phyloP scores from a whole-genome alignment of 2,329 filamentous ascomycete genomes.

The Fusarium sambucinum region DNA sequence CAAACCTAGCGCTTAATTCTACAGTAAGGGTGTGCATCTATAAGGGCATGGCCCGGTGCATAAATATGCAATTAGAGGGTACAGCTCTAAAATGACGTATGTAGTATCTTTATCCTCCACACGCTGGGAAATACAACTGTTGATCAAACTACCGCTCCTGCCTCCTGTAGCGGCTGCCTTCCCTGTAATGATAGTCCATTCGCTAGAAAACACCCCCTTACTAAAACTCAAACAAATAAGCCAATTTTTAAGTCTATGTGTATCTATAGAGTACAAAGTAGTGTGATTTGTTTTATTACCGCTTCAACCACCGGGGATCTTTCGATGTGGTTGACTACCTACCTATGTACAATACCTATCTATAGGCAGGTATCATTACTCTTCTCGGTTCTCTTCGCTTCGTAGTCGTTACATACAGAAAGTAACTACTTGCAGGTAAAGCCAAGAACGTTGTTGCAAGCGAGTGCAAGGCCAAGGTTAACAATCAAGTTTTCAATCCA shows the following conservation, averaged over 20 bases:
- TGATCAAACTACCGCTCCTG: slow-evolving; percentile 24
- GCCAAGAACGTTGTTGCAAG: slow-evolving; percentile 13
- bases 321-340: background rate
- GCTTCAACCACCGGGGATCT: slow-evolving; percentile 8
- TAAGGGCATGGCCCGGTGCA: background rate
- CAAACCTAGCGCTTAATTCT: background rate
- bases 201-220: slow-evolving; percentile 27
- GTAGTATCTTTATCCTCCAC: background rate
- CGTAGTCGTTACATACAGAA: background rate
- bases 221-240: slow-evolving; percentile 42
- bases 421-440: background rate
- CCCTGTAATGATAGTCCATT: slow-evolving; percentile 8
- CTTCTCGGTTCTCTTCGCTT: background rate
- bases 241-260: slow-evolving; percentile 42
- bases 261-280: no score
- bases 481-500: slow-evolving; percentile 16
- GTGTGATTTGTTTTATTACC: slow-evolving; percentile 24
- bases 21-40: slow-evolving; percentile 16
- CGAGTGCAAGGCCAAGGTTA: slow-evolving; percentile 19
- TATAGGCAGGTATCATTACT: background rate
- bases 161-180: slow-evolving; percentile 1
- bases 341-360: background rate
- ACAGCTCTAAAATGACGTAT: slow-evolving; percentile 2
- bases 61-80: slow-evolving; percentile 26
- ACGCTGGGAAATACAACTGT: slow-evolving; percentile 12